phyloP scores from a whole-genome alignment of 257 asterid genomes.

The Nicotiana sylvestris region DNA sequence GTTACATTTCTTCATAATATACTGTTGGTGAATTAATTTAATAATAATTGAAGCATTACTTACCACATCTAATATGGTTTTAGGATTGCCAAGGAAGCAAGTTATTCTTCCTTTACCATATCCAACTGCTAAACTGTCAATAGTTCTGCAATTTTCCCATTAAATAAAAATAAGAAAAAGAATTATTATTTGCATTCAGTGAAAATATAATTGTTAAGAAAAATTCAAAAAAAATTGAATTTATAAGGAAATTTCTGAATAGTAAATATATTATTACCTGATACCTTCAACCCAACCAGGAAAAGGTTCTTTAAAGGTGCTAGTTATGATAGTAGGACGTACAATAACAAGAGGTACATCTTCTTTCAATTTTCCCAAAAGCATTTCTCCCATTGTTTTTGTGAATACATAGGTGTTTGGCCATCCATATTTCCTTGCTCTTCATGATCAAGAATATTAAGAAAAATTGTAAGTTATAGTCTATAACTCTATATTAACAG shows the following conservation, averaged over 20 bases:
- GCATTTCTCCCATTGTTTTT: slow-evolving; percentile 84
- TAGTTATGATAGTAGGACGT: slow-evolving; percentile 70
- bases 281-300: slow-evolving; percentile 91
- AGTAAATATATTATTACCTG: slow-evolving; percentile 24
- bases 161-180: background rate
- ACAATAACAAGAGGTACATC: slow-evolving; percentile 48
- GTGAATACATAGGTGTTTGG: slow-evolving; percentile 78
- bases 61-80: slow-evolving; percentile 63
- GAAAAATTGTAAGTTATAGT: too few relatives aligned
- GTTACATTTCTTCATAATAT: too few relatives aligned
- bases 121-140: slow-evolving; percentile 80
- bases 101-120: slow-evolving; percentile 78
- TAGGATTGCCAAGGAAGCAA: slow-evolving; percentile 62
- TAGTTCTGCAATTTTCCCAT: slow-evolving; percentile 42
- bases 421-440: slow-evolving; percentile 78
- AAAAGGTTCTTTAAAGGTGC: slow-evolving; percentile 72
- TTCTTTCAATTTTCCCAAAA: slow-evolving; percentile 38
- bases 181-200: background rate
- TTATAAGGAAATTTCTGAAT: too few relatives aligned
- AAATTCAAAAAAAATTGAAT: background rate
- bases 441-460: slow-evolving; percentile 4
- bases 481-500: too few relatives aligned
- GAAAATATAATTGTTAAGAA: background rate
- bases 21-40: too few relatives aligned
- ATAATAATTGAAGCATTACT: slow-evolving; percentile 12